Evolutionary conservation across 176 grass and related monocot species (phyloP).

Genomic region (Rhipidocladum racemiflorum): DNA sequence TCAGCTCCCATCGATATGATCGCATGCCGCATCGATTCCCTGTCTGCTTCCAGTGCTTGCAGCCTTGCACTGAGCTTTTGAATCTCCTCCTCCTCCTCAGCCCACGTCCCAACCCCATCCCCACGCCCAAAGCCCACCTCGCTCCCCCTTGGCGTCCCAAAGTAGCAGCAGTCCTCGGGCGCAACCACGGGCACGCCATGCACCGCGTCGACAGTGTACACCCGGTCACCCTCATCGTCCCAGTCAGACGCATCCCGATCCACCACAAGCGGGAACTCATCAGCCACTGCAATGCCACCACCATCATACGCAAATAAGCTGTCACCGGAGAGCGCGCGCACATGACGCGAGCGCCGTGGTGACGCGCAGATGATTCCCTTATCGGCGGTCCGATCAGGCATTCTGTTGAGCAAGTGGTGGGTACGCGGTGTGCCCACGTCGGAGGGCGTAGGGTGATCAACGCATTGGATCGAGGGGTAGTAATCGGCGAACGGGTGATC

Average conservation of each 20-base stretch:
- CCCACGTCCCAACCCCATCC: not conserved
- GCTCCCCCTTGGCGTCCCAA: not conserved
- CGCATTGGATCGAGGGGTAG: conserved; percentile 5
- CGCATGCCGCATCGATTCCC: conserved; percentile 70
- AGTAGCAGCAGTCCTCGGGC: conserved; percentile 33
- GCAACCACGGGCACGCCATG: conserved; percentile 38
- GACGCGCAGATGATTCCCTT: conserved; percentile 29
- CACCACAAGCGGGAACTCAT: conserved; percentile 32
- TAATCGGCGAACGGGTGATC: not conserved
- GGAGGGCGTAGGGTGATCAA: not conserved
- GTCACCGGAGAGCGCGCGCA: conserved; percentile 10
- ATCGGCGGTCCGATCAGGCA: not conserved
- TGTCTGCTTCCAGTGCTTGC: conserved; percentile 63
- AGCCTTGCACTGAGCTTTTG: conserved; percentile 58
- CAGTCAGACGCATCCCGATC: not conserved
- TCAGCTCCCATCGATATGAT: conserved; percentile 68
- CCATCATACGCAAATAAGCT: conserved; percentile 1
- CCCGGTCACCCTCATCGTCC: conserved; percentile 38
- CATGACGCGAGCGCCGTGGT: conserved; percentile 4
- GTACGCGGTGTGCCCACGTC: conserved; percentile 44
- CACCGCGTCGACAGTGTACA: conserved; percentile 68
- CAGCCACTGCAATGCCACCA: not conserved
- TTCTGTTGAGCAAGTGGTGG: conserved; percentile 43
- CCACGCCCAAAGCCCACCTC: not conserved
- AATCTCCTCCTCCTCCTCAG: conserved; percentile 56